phyloP scores from a whole-genome alignment of 352 stramenopile genomes.

The Pythium monospermum region DNA sequence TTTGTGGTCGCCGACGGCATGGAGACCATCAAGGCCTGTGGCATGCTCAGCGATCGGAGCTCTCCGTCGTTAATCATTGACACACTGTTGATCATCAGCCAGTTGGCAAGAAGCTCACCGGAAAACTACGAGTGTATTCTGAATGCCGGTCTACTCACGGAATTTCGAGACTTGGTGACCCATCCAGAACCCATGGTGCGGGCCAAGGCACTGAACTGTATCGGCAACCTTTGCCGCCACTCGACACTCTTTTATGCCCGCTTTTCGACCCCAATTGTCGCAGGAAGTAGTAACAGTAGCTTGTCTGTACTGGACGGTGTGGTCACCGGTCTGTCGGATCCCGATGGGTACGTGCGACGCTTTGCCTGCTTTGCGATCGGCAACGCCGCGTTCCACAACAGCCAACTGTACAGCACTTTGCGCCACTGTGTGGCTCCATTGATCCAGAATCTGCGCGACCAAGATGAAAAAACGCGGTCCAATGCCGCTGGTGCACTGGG shows the following conservation, averaged over 20 bases:
- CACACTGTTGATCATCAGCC: constrained; percentile 81
- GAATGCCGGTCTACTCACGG: constrained; percentile 36
- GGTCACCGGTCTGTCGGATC: constrained; percentile 49
- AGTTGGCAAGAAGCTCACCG: constrained; percentile 75
- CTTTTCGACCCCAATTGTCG: constrained; percentile 28
- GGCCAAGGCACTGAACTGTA: constrained; percentile 87
- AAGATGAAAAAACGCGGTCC: constrained; percentile 88
- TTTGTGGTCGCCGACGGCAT: constrained; percentile 73
- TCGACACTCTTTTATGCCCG: constrained; percentile 85
- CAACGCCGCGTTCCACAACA: constrained; percentile 91
- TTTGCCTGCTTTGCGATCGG: constrained; percentile 94
- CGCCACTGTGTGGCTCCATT: constrained; percentile 57
- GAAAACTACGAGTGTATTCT: constrained; percentile 73
- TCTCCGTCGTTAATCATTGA: constrained; percentile 69
- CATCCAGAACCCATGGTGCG: constrained; percentile 74
- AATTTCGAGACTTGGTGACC: constrained; percentile 55
- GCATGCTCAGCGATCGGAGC: constrained; percentile 37
- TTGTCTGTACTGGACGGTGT: constrained; percentile 56
- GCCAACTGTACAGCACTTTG: constrained; percentile 68
- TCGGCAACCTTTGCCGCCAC: constrained; percentile 91
- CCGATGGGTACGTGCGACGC: constrained; percentile 80
- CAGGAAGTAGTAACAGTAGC: constrained; percentile 3
- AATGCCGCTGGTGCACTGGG: constrained; percentile 90
- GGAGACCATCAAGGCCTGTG: constrained; percentile 61
- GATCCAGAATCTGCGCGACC: constrained; percentile 57